Evolutionary conservation across 148 eudicot genomes (phyloP).

Genomic region (Rhododendron molle): DNA sequence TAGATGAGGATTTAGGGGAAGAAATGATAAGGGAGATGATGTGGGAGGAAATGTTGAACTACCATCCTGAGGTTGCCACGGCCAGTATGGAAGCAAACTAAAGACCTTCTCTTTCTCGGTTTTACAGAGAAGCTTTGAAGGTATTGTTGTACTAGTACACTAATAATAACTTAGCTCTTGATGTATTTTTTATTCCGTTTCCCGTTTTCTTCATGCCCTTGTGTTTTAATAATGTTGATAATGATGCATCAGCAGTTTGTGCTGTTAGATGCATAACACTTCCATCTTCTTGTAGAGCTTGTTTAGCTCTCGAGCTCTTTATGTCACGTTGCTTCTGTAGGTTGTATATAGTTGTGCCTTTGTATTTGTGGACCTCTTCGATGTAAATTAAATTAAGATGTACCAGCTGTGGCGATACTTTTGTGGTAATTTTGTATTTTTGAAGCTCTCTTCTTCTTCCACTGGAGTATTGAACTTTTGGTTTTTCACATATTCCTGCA

Average conservation of each 20-base stretch:
- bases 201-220: not conserved
- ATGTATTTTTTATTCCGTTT: not conserved
- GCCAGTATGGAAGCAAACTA: slow-evolving; percentile 19
- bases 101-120: slow-evolving; percentile 9
- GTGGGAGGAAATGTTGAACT: slow-evolving; percentile 62
- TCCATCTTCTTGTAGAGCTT: not conserved
- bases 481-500: not conserved
- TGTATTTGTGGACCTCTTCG: not conserved
- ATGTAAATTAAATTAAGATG: not conserved
- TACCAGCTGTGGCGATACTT: not conserved
- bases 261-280: slow-evolving; percentile 7
- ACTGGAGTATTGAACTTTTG: not conserved
- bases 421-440: not conserved
- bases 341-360: not conserved
- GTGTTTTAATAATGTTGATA: slow-evolving; percentile 1
- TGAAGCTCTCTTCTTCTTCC: not conserved
- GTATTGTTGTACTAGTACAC: not conserved
- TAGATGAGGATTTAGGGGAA: slow-evolving; percentile 62
- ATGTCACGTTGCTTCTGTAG: not conserved
- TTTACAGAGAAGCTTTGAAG: slow-evolving; percentile 1
- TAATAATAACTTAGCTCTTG: not conserved
- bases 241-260: slow-evolving; percentile 11
- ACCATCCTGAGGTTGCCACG: slow-evolving; percentile 49
- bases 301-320: not conserved
- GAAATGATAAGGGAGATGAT: slow-evolving; percentile 66